A percentile compares a stretch with the other conserved stretches of the same genome.
These are phyloP conservation scores for Exobasidium rhododendri DNA, from an alignment of 1,284 basidiomycete species.

Conservation along the genomic window DNA sequence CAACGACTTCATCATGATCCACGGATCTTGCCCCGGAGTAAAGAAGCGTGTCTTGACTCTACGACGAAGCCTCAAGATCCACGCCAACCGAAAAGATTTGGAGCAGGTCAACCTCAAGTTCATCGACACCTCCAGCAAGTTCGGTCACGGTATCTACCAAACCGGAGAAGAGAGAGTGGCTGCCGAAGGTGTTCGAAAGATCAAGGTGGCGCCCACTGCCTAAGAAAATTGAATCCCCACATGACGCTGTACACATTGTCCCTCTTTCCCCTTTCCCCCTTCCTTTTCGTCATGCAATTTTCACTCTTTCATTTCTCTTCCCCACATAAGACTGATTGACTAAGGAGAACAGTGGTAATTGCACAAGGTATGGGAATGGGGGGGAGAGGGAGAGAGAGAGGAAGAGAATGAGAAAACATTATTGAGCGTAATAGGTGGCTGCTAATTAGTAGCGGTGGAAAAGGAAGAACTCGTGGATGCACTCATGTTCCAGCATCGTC, in stretches of 20 bases:
- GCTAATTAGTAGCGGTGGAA: not conserved
- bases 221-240: not conserved
- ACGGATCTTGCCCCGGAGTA: slow-evolving; percentile 76
- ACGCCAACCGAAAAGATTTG: slow-evolving; percentile 59
- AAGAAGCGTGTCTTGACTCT: slow-evolving; percentile 93
- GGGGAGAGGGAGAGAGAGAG: not conserved
- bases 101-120: slow-evolving; percentile 99
- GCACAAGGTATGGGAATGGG: not conserved
- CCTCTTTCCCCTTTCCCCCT: not conserved
- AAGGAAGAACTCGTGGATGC: slow-evolving; percentile 4
- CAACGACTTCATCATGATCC: slow-evolving; percentile 92
- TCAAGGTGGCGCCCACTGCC: slow-evolving; percentile 18
- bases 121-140: slow-evolving; percentile 94
- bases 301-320: not conserved
- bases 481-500: slow-evolving; percentile 5
- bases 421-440: not conserved
- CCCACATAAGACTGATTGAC: not conserved
- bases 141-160: slow-evolving; percentile 88
- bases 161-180: slow-evolving; percentile 90
- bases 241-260: slow-evolving; percentile 1
- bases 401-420: not conserved
- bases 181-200: slow-evolving; percentile 72
- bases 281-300: not conserved
- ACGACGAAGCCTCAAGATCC: slow-evolving; percentile 53
- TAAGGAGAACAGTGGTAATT: not conserved